Conservation (phyloP, 805 yeast genomes). For the Metschnikowia kofuensis region DNA sequence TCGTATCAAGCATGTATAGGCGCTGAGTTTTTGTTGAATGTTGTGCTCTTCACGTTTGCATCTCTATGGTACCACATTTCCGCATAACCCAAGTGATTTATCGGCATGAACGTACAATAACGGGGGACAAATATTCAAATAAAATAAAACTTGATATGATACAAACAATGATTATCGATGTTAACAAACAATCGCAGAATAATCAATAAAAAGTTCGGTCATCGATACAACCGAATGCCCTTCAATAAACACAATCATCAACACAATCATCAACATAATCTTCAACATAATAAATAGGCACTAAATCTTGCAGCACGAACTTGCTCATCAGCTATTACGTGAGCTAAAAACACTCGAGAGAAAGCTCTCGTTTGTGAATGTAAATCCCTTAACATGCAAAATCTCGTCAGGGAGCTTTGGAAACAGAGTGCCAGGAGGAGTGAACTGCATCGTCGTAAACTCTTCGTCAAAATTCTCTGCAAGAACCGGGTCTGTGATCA, state of each 20-base stretch:
- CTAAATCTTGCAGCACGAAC: background rate
- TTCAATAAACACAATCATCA: too few relatives aligned
- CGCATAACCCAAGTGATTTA: too few relatives aligned
- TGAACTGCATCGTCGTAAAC: constrained; percentile 67
- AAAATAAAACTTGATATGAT: too few relatives aligned
- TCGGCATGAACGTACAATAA: too few relatives aligned
- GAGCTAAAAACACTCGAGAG: constrained; percentile 16
- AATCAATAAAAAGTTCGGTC: too few relatives aligned
- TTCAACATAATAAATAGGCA: background rate
- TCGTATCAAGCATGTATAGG: constrained; percentile 13
- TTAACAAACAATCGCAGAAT: too few relatives aligned
- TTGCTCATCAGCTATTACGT: background rate
- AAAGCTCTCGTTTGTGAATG: constrained; percentile 39
- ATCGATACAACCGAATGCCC: too few relatives aligned
- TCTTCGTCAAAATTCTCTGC: constrained; percentile 85
- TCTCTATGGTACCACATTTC: background rate
- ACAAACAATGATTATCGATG: too few relatives aligned
- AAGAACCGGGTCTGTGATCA: constrained; percentile 72
- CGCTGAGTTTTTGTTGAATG: constrained; percentile 3
- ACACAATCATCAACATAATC: too few relatives aligned
- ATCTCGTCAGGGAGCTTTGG: constrained; percentile 23
- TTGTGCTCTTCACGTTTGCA: constrained; percentile 13
- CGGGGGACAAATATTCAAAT: too few relatives aligned
- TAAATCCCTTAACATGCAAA: constrained; percentile 40
- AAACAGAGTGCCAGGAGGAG: constrained; percentile 11